These are phyloP conservation scores for Aegle marmelos DNA, from an alignment of 345 rosid species.

Conservation along the genomic window DNA sequence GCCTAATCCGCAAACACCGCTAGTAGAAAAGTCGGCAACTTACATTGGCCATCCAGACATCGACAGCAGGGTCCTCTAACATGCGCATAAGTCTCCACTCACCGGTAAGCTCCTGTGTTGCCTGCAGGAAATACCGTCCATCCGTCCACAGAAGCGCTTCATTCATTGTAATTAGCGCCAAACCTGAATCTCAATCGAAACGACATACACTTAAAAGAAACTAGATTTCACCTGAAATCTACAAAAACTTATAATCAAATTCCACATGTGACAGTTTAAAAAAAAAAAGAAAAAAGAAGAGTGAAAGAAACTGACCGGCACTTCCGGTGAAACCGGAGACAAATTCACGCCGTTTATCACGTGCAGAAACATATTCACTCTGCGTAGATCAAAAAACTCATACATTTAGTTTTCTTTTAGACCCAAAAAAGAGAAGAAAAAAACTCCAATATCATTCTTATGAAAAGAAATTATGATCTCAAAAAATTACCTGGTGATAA, in stretches of 20 bases:
- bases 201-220: neutral
- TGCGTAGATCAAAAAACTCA: constrained; percentile 10
- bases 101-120: constrained; percentile 66
- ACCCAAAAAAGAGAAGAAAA: neutral
- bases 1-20: no score
- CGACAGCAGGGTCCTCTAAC: constrained; percentile 84
- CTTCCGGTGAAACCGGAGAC: constrained; percentile 93
- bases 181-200: constrained; percentile 43
- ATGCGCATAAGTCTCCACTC: constrained; percentile 92
- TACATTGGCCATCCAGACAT: constrained; percentile 82
- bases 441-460: neutral
- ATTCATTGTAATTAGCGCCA: constrained; percentile 68
- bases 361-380: constrained; percentile 91
- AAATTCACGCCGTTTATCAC: constrained; percentile 86
- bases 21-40: constrained; percentile 20
- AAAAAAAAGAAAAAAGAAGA: no score
- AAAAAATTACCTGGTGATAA: constrained; percentile 68
- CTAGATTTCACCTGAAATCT: neutral
- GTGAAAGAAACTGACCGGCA: constrained; percentile 50
- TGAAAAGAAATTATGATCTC: no score
- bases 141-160: constrained; percentile 94
- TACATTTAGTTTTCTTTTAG: neutral
- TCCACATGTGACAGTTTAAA: neutral
- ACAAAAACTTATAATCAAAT: neutral
- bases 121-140: constrained; percentile 93